Evolutionary conservation across 495 filamentous ascomycete genomes (phyloP).

Genomic region (Xylaria acuta): DNA sequence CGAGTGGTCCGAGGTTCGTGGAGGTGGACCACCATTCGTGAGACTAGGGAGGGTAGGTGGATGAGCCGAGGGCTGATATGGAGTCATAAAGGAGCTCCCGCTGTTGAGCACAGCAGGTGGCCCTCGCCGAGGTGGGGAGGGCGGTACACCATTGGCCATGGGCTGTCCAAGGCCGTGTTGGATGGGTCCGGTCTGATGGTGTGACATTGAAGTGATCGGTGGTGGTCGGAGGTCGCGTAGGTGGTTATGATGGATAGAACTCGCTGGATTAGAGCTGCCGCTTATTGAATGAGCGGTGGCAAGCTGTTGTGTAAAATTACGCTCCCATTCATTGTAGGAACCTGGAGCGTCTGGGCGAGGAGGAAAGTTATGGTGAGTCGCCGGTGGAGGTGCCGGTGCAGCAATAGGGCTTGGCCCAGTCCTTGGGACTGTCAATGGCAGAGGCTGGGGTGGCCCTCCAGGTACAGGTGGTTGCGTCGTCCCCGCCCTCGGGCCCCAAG

Average conservation of each 20-base stretch:
- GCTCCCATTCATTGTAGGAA: conserved; percentile 43
- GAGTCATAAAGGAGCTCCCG: conserved; percentile 29
- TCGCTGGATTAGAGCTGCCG: conserved; percentile 38
- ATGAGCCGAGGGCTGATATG: conserved; percentile 43
- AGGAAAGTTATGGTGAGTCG: conserved; percentile 43
- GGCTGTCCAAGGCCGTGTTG: conserved; percentile 51
- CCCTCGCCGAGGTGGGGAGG: conserved; percentile 46
- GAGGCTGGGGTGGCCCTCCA: conserved; percentile 30
- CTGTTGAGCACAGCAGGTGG: conserved; percentile 32
- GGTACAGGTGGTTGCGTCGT: conserved; percentile 28
- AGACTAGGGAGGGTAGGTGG: conserved; percentile 45
- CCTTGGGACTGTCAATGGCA: conserved; percentile 33
- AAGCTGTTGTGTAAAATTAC: conserved; percentile 42
- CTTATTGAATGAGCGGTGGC: conserved; percentile 49
- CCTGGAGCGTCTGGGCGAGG: conserved; percentile 43
- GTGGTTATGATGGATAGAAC: conserved; percentile 48
- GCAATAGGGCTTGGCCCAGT: conserved; percentile 37
- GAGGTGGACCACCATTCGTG: conserved; percentile 42
- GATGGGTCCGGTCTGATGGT: conserved; percentile 42
- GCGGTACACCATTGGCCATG: conserved; percentile 48
- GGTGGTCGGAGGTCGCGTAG: conserved; percentile 51
- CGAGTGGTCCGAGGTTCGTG: conserved; percentile 40
- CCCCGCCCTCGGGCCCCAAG: conserved; percentile 34
- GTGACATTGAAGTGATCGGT: conserved; percentile 45
- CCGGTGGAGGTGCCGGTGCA: conserved; percentile 38